Conservation (phyloP, 192 early-diverging fungal genomes). For the Gonapodya sp. region DNA sequence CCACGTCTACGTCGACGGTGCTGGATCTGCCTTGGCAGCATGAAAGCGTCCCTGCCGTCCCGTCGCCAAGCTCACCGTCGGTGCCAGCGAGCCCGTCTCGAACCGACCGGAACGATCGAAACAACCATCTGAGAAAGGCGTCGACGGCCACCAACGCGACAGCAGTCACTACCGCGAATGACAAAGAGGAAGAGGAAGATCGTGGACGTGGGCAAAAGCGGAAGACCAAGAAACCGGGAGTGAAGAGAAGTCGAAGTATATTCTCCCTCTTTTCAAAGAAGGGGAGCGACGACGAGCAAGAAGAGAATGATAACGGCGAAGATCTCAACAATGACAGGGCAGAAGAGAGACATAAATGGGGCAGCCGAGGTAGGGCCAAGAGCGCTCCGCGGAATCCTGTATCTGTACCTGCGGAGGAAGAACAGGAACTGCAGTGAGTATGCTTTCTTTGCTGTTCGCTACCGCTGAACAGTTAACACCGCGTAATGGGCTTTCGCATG, state of each 20-base stretch:
- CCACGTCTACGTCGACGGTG: too few relatives aligned
- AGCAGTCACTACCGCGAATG: neutral
- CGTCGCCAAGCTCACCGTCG: neutral
- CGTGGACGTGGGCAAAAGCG: neutral
- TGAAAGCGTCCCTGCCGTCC: neutral
- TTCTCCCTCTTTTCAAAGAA: neutral
- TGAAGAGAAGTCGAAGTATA: neutral
- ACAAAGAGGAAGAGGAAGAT: neutral
- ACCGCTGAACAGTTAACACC: too few relatives aligned
- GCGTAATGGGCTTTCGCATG: too few relatives aligned
- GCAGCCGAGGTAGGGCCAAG: neutral
- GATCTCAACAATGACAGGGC: neutral
- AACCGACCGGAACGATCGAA: neutral
- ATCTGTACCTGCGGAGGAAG: neutral
- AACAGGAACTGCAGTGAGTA: neutral
- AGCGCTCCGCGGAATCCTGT: neutral
- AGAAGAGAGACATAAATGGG: neutral
- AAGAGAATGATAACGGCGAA: neutral
- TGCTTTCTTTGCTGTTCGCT: too few relatives aligned
- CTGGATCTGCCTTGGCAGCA: neutral
- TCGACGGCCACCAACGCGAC: neutral
- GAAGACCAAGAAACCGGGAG: neutral
- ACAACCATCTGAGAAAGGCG: neutral
- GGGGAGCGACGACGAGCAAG: neutral
- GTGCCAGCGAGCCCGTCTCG: neutral